Conservation (phyloP, 192 early-diverging fungal genomes). For the Funneliformis mosseae region DNA sequence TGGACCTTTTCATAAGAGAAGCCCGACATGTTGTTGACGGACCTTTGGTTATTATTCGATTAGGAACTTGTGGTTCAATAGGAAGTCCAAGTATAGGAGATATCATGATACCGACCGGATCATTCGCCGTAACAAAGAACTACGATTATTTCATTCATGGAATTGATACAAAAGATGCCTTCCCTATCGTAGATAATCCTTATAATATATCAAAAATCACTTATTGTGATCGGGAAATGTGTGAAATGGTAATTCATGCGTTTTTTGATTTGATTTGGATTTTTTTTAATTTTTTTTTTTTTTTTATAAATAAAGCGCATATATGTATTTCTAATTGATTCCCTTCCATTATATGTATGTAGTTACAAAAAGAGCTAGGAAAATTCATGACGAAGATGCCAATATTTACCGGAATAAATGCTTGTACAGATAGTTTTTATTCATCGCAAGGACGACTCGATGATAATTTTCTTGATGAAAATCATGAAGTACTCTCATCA, state of each 20-base stretch:
- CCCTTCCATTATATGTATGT: constrained; percentile 29
- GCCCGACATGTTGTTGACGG: constrained; percentile 76
- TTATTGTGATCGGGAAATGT: constrained; percentile 63
- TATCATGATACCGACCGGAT: constrained; percentile 68
- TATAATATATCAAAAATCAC: constrained; percentile 69
- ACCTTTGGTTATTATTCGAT: constrained; percentile 75
- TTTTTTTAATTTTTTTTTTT: not conserved
- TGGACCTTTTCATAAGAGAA: constrained; percentile 93
- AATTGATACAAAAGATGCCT: constrained; percentile 7
- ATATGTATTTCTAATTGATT: not conserved
- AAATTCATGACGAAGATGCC: not conserved
- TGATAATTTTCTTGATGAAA: constrained; percentile 75
- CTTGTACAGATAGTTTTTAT: constrained; percentile 86
- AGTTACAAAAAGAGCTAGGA: constrained; percentile 37
- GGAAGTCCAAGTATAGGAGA: constrained; percentile 58
- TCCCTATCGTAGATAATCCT: constrained; percentile 40
- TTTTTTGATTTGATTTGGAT: constrained; percentile 10
- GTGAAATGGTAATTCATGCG: constrained; percentile 30
- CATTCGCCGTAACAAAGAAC: constrained; percentile 71
- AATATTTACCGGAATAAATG: constrained; percentile 67
- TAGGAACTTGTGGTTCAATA: constrained; percentile 88
- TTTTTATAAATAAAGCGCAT: not conserved
- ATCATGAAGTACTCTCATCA: constrained; percentile 60
- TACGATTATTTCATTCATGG: constrained; percentile 68
- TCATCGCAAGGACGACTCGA: constrained; percentile 78